A percentile compares a stretch with the other conserved stretches of the same genome.
Evolutionary conservation across 2,329 filamentous ascomycete species (phyloP).

Genomic region (Boeremia lycopersici): DNA sequence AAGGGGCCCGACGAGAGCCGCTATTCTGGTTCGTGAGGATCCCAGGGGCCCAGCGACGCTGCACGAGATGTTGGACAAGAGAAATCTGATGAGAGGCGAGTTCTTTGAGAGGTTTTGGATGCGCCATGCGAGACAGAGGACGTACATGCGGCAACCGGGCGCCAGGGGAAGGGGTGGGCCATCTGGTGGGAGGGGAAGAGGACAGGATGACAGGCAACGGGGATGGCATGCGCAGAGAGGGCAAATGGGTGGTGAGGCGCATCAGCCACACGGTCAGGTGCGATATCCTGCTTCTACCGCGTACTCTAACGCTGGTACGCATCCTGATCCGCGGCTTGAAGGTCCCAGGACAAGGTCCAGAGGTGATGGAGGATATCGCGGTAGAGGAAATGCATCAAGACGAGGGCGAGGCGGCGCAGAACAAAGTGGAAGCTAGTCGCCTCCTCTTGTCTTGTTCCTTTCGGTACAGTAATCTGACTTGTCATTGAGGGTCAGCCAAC

Average conservation of each 20-base stretch:
- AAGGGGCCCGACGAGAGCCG: slow-evolving; percentile 19
- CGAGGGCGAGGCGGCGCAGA: not conserved
- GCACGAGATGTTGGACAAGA: slow-evolving; percentile 22
- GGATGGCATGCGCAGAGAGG: not conserved
- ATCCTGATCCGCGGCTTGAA: not conserved
- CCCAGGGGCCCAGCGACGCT: slow-evolving; percentile 24
- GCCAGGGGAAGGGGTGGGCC: not conserved
- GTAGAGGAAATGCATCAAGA: not conserved
- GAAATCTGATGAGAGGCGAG: slow-evolving; percentile 18
- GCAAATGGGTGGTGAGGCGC: not conserved
- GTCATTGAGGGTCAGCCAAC: no score
- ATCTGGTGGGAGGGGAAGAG: not conserved
- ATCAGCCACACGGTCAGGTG: not conserved
- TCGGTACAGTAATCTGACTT: no score
- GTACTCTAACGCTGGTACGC: not conserved
- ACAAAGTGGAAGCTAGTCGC: not conserved
- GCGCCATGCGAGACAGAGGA: not conserved
- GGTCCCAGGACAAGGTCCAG: not conserved
- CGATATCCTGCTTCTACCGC: not conserved
- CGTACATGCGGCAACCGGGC: not conserved
- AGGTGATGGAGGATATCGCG: not conserved
- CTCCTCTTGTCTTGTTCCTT: not conserved
- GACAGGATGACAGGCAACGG: not conserved
- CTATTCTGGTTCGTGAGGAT: slow-evolving; percentile 25
- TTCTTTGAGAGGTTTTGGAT: slow-evolving; percentile 25